A percentile compares a stretch with the other conserved stretches of the same genome.
phyloP scores from a whole-genome alignment of 805 yeast genomes.

The Candida nonsorbophila region DNA sequence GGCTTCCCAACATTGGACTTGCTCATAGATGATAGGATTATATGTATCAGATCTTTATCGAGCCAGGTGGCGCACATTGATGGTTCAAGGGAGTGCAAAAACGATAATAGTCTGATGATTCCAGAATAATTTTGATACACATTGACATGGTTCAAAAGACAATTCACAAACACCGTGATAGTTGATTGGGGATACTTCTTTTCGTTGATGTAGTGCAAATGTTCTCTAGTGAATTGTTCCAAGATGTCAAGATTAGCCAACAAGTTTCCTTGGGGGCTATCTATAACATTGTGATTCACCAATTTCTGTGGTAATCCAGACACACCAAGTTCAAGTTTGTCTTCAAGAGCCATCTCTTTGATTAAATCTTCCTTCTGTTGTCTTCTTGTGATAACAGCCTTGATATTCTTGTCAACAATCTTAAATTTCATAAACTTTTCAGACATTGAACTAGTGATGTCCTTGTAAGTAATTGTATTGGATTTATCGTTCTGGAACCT shows the following conservation, averaged over 20 bases:
- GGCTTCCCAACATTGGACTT: constrained; percentile 21
- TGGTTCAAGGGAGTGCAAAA: constrained; percentile 12
- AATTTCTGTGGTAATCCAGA: constrained; percentile 15
- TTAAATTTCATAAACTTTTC: constrained; percentile 20
- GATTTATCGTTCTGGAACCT: constrained; percentile 7
- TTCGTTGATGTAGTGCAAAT: constrained; percentile 15
- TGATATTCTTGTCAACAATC: constrained; percentile 19
- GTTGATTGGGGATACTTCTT: constrained; percentile 11
- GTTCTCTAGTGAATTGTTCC: constrained; percentile 15
- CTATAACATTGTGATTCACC: constrained; percentile 18
- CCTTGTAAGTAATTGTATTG: constrained; percentile 21
- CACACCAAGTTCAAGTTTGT: too few relatives aligned
- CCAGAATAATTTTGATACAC: constrained; percentile 32
- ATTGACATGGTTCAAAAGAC: constrained; percentile 29
- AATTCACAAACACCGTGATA: constrained; percentile 25
- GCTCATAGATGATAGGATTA: constrained; percentile 21
- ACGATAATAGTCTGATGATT: constrained; percentile 13
- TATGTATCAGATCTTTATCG: constrained; percentile 22
- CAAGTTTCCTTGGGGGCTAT: constrained; percentile 24
- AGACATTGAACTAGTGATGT: constrained; percentile 25
- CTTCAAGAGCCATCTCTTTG: constrained; percentile 9
- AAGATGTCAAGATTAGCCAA: constrained; percentile 23
- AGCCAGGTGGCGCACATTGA: constrained; percentile 18
- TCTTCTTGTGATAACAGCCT: constrained; percentile 6
- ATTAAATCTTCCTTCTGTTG: constrained; percentile 6